Evolutionary conservation across 2,329 filamentous ascomycete genomes (phyloP), one percentile per base, ranked within the genome.

Genomic region (Zasmidium citrigriseum): DNA sequence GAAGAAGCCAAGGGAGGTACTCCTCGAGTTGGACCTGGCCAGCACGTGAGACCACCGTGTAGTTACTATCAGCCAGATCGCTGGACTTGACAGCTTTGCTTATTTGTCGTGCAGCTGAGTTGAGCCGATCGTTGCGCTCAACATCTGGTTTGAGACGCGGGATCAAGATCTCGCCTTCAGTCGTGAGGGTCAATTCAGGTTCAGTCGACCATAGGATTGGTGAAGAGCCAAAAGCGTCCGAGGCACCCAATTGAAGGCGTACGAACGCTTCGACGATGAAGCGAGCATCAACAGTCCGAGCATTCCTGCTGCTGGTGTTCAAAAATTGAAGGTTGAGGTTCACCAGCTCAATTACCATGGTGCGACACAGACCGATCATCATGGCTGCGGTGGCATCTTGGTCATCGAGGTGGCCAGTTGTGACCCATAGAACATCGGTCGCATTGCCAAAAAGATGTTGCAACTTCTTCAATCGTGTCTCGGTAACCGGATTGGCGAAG

Each of bases 111-210:
- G 59, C 59, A 27, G 61, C 58, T 12, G 69, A 66, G 45, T 70
- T 70, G 38, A 65, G 65, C 2, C 69, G 64, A 20, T 65, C 57
- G 51, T 71, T 70, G 21, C 46, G 63, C 52, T 63, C 62, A 44
- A 20, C 9, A 46, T 65, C 60, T 50, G 62, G 65, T 48, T 57
- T 55, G 12, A 67, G 34, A 25, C 65, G 64, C 20, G 64, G 63
- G 24, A 67, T 62, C 18, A 65, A 24, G 14, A 61, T 20, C 25
- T 63, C 48, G 18, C 60, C 62, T 21, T 57, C 47, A 23, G 46
- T n/a, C 23, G 61, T 46, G 10, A 67, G 22, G 4, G 62, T 60
- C 41, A 67, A 57, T 52, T 68, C 66, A 25, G 62, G 59, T 41
- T 67, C 66, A 12, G 27, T 52, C 9, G 64, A 56, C 65, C 54